Base-by-base conservation (phyloP, 805 yeast genomes). In the Wickerhamiella azyma region DNA sequence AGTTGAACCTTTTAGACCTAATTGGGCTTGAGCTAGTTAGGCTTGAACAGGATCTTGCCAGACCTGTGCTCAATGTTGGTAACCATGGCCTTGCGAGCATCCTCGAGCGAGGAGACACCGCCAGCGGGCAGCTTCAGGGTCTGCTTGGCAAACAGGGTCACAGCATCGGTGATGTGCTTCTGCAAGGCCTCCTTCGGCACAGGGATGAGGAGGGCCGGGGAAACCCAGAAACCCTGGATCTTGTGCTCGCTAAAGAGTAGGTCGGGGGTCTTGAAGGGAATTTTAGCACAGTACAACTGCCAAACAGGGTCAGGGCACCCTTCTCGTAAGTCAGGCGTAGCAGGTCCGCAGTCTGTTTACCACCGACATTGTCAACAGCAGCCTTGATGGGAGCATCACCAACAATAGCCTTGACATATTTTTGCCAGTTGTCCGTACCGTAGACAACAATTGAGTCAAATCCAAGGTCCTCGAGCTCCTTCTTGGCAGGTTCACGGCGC, bases 1-100 rank as follows among this genome's bases (percentile, higher is more conserved):
- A n/a, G 4, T 35, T 10, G 4, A 16, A 7, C 5, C n/a, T 7
- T 3, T 17, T 35, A 6, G n/a, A 13, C 16, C n/a, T 35, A 35
- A 21, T 21, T 35, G n/a, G n/a, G n/a, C n/a, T n/a, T n/a, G n/a
- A n/a, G n/a, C 5, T 35, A 35, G 38, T 35, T 35, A 10, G 18
- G 21, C 21, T 21, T 42, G 35, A 62, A 26, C 24, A 42, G 35
- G 10, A 42, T 36, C 40, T 42, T 42, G 19, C 45, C 45, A 7
- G 24, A 10, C 36, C 36, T 42, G 18, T 26, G 35, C n/a, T 13
- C 14, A 28, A 21, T 29, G 17, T 13, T 8, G 14, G 45, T 36
- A 14, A 24, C 32, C 26, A 42, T 19, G 36, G 45, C 45, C 16
- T 36, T 36, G 24, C 36, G 28, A 39, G 37, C 37, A 10, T 42